Base-by-base conservation (phyloP, 176 grass and related monocot genomes). In the Panicum miliaceum region DNA sequence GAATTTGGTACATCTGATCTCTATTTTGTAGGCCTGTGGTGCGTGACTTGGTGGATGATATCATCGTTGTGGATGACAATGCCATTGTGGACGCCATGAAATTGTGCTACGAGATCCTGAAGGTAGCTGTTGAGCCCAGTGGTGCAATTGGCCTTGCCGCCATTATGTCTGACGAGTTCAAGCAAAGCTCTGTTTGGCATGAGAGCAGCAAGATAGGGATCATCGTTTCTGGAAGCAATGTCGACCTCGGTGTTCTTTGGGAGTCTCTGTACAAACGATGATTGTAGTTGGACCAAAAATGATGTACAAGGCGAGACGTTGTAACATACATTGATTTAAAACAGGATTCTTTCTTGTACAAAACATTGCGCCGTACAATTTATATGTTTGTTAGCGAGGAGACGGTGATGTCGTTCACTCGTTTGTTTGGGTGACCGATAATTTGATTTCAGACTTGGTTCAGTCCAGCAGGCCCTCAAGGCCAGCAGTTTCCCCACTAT, bases 41-140 rank as follows among this genome's bases (percentile, higher is more conserved):
- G 51, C 84, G 91, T 37, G 92, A 98, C 80, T 90, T 95, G 70
- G 92, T 98, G 71, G 92, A 95, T 20, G 92, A 88, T 50, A 84
- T 98, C 70, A 95, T 95, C 20, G 86, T 91, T 2, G 95, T 98
- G n/a, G 93, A 86, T 63, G 95, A 98, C 37, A 82, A 47, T 16
- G 91, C 88, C 16, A 95, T 98, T 34, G 86, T 95, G 35, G 88
- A 95, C 5, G 95, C 95, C 52, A 98, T 93, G 95, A 91, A 78
- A 88, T 84, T 95, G 89, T 95, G 92, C 67, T 98, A 95, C 1
- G 91, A 95, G 87, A 91, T 93, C 59, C 80, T 98, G 52, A 98
- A 98, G 82, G 85, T 98, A 66, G 90, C 87, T 2, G 92, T 98
- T 62, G 95, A 95, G 68, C 92, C 95, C 20, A 95, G 90, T 20